Percentiles rank a stretch among this genome's conserved stretches.
These are phyloP conservation scores for Botrytis pseudocinerea DNA, from an alignment of 2,329 filamentous ascomycete species.

Conservation along the genomic window DNA sequence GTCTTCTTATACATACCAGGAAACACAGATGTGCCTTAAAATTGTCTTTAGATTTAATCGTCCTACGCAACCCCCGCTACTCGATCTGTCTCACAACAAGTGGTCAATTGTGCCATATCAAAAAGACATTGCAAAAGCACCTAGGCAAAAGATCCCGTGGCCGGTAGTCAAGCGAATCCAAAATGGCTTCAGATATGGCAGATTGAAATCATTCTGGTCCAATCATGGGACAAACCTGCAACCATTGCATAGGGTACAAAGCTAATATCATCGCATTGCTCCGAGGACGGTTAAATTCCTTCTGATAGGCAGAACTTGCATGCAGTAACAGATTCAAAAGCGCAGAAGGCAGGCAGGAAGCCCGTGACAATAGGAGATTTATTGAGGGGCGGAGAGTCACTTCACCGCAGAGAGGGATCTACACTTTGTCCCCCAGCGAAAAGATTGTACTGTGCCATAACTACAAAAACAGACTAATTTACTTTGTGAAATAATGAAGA, in stretches of 20 bases:
- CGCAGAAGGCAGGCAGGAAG: neutral
- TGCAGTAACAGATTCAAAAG: constrained; percentile 2
- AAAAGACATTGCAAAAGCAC: neutral
- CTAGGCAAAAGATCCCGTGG: neutral
- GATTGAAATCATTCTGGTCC: neutral
- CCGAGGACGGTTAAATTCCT: neutral
- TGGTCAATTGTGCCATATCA: neutral
- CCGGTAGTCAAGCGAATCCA: constrained; percentile 1
- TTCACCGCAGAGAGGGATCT: neutral
- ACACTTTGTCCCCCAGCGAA: neutral
- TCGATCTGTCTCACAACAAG: neutral
- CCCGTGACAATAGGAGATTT: neutral
- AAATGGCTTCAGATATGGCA: constrained; percentile 17
- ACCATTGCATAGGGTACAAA: constrained; percentile 4
- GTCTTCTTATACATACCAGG: constrained; percentile 31
- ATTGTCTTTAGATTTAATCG: neutral
- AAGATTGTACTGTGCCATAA: neutral
- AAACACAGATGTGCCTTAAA: neutral
- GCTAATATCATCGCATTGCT: neutral
- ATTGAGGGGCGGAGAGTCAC: constrained; percentile 1
- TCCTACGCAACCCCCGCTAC: neutral
- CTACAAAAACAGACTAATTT: neutral
- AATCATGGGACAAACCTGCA: constrained; percentile 1
- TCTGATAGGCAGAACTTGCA: constrained; percentile 2
- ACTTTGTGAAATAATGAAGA: neutral